A percentile compares a stretch with the other conserved stretches of the same genome.
phyloP scores from a whole-genome alignment of 257 asterid genomes.

The Nicotiana tabacum region DNA sequence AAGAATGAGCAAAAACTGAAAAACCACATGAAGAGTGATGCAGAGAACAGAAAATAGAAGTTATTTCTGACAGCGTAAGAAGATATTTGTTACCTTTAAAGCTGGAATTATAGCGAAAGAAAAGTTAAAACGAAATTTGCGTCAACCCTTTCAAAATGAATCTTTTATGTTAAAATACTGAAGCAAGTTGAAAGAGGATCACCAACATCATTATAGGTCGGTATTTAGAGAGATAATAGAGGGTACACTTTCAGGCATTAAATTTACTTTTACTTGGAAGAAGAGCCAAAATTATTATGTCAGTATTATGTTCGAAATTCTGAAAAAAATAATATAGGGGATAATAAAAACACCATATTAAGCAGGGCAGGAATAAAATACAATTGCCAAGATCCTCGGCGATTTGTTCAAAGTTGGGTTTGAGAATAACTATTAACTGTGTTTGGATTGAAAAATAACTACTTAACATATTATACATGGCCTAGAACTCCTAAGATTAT shows the following conservation, averaged over 20 bases:
- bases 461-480: no score
- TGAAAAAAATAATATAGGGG: not conserved
- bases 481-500: no score
- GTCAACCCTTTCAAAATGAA: not conserved
- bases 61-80: not conserved
- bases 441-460: no score
- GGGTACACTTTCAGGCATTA: not conserved
- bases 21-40: not conserved
- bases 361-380: not conserved
- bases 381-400: not conserved
- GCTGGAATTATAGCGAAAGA: not conserved
- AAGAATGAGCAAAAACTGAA: not conserved
- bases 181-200: not conserved
- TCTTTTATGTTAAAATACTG: not conserved
- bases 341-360: not conserved
- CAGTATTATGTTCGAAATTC: not conserved
- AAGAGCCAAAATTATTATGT: not conserved
- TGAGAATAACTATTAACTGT: no score
- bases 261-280: not conserved
- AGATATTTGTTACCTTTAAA: not conserved
- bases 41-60: not conserved
- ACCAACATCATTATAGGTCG: not conserved
- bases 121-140: not conserved
- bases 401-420: not conserved
- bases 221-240: not conserved